Conservation (phyloP, 116 monocot genomes). For the Trichopus zeylanicus region DNA sequence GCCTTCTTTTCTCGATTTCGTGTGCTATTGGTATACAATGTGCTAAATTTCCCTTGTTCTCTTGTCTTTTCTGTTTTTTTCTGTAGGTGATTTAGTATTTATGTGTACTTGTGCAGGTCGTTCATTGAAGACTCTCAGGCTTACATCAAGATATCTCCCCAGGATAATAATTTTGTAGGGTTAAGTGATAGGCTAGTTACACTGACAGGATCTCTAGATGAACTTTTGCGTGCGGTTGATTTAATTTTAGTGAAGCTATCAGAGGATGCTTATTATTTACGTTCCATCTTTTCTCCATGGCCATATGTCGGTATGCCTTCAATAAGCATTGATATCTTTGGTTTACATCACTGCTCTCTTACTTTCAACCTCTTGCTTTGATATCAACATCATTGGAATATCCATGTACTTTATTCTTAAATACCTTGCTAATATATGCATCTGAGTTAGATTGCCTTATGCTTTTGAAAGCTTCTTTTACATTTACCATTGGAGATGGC, state of each 20-base stretch:
- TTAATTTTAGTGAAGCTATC: slow-evolving; percentile 70
- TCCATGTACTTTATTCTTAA: too few species aligned
- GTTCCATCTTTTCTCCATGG: slow-evolving; percentile 65
- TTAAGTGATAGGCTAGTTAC: slow-evolving; percentile 91
- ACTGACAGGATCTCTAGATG: slow-evolving; percentile 65
- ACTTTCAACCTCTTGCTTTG: too few species aligned
- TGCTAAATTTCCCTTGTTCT: too few species aligned
- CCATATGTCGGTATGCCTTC: slow-evolving; percentile 67
- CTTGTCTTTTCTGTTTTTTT: too few species aligned
- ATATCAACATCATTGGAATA: too few species aligned
- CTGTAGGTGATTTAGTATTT: neutral
- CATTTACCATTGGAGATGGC: neutral
- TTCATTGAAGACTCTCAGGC: slow-evolving; percentile 94
- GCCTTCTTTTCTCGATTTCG: neutral
- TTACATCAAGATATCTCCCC: slow-evolving; percentile 98
- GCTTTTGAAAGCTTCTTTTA: too few species aligned
- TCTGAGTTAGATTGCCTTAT: too few species aligned
- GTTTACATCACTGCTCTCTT: neutral
- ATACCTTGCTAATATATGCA: too few species aligned
- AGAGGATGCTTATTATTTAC: slow-evolving; percentile 87
- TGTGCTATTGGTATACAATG: neutral
- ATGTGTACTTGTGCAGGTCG: slow-evolving; percentile 41
- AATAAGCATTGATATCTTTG: neutral
- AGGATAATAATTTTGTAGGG: slow-evolving; percentile 72
- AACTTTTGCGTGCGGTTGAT: slow-evolving; percentile 68